These are phyloP conservation scores for Cercospora citrullina DNA, from an alignment of 2,329 filamentous ascomycete species.

Conservation along the genomic window DNA sequence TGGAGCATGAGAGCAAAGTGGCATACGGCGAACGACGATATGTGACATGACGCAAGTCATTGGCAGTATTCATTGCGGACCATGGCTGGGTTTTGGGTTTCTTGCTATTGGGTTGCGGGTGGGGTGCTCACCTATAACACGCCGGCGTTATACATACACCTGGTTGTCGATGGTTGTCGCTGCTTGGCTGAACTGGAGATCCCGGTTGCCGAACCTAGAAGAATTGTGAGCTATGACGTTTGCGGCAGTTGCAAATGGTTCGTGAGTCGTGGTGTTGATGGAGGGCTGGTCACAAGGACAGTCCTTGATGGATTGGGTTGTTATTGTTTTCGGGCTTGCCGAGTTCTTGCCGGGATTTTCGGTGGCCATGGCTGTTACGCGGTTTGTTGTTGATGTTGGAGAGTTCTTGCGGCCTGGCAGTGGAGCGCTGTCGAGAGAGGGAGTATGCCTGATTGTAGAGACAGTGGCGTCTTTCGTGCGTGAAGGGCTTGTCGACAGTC, in stretches of 20 bases:
- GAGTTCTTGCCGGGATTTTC: background rate
- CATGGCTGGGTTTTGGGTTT: background rate
- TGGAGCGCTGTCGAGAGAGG: background rate
- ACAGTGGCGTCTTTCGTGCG: background rate
- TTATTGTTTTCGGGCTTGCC: background rate
- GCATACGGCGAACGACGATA: background rate
- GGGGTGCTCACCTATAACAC: background rate
- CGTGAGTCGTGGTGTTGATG: background rate
- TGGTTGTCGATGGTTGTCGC: conserved; percentile 1
- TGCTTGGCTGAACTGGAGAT: background rate
- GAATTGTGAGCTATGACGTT: background rate
- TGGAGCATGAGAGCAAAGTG: too few species aligned
- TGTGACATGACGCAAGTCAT: background rate
- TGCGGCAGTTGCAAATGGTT: background rate
- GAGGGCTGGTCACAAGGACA: background rate
- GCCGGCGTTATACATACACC: conserved; percentile 7
- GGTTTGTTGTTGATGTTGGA: background rate
- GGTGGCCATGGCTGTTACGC: background rate
- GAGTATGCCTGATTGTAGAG: background rate
- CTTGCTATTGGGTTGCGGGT: background rate
- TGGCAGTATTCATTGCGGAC: background rate
- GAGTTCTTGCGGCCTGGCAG: background rate
- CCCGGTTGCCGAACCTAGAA: background rate
- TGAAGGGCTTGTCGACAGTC: background rate
- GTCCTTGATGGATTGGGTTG: background rate